Conservation (phyloP, 225 moss, liverwort and hornwort genomes). For the Asterella californica region DNA sequence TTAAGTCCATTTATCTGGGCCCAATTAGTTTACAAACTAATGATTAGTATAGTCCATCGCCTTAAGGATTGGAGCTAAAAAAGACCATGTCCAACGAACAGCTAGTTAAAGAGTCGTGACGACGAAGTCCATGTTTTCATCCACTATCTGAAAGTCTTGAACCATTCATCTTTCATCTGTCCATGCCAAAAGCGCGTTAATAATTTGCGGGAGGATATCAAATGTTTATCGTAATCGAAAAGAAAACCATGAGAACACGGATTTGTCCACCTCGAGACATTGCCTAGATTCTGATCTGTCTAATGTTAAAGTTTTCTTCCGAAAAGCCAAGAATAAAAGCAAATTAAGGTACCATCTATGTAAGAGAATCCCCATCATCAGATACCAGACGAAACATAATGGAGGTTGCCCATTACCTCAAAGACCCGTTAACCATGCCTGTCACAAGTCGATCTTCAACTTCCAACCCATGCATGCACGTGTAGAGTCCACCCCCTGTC, state of each 20-base stretch:
- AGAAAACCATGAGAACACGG: not conserved
- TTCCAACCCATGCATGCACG: constrained; percentile 73
- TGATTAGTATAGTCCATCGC: not conserved
- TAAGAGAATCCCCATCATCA: not conserved
- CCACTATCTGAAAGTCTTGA: not conserved
- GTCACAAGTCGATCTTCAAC: constrained; percentile 67
- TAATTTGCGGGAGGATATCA: not conserved
- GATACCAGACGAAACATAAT: not conserved
- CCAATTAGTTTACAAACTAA: not conserved
- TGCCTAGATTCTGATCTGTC: not conserved
- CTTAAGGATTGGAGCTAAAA: not conserved
- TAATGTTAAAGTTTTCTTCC: too few species aligned
- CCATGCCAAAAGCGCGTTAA: too few species aligned
- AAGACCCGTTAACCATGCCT: constrained; percentile 66
- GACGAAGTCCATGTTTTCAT: not conserved
- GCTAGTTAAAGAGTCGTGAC: not conserved
- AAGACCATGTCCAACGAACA: not conserved
- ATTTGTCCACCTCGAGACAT: not conserved
- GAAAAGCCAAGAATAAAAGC: too few species aligned
- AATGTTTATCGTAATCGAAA: not conserved
- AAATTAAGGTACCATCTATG: too few species aligned
- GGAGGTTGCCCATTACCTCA: constrained; percentile 44
- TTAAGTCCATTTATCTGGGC: not conserved
- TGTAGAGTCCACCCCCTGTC: constrained; percentile 57
- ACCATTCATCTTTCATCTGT: not conserved